Percentiles rank a stretch among this genome's conserved stretches.
Evolutionary conservation across 164 flowering plant genomes (phyloP).

Genomic region (Sextonia rubra): DNA sequence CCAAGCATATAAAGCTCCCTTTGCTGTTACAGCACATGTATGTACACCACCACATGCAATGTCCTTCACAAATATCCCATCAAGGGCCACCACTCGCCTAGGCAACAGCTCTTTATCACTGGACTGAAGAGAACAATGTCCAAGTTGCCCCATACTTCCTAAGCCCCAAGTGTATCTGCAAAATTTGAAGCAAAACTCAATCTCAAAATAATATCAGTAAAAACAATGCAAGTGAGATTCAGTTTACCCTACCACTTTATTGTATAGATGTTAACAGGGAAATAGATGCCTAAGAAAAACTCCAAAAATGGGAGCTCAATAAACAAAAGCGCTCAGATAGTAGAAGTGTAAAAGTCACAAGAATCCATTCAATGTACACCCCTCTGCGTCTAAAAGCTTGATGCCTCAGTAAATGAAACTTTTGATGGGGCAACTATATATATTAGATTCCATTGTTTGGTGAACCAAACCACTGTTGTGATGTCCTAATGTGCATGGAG

Average conservation of each 20-base stretch:
- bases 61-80: conserved; percentile 53
- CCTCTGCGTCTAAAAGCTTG: too few relatives aligned
- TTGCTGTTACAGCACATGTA: conserved; percentile 72
- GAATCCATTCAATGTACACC: too few relatives aligned
- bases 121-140: conserved; percentile 87
- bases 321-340: too few relatives aligned
- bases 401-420: too few relatives aligned
- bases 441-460: too few relatives aligned
- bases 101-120: conserved; percentile 90
- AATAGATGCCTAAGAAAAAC: neutral
- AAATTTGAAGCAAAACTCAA: conserved; percentile 9
- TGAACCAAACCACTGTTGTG: too few relatives aligned
- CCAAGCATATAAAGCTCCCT: conserved; percentile 96
- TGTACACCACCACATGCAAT: conserved; percentile 97
- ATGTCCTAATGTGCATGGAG: too few relatives aligned
- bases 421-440: too few relatives aligned
- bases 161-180: conserved; percentile 94
- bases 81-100: conserved; percentile 86
- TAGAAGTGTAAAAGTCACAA: too few relatives aligned
- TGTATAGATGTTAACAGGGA: neutral
- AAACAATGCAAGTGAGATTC: too few relatives aligned
- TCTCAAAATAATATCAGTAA: neutral
- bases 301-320: too few relatives aligned
- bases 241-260: neutral
- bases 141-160: conserved; percentile 95